A percentile compares a stretch with the other conserved stretches of the same genome.
Evolutionary conservation across 805 yeast species (phyloP).

Genomic region (Zygosaccharomyces gambellarensis): DNA sequence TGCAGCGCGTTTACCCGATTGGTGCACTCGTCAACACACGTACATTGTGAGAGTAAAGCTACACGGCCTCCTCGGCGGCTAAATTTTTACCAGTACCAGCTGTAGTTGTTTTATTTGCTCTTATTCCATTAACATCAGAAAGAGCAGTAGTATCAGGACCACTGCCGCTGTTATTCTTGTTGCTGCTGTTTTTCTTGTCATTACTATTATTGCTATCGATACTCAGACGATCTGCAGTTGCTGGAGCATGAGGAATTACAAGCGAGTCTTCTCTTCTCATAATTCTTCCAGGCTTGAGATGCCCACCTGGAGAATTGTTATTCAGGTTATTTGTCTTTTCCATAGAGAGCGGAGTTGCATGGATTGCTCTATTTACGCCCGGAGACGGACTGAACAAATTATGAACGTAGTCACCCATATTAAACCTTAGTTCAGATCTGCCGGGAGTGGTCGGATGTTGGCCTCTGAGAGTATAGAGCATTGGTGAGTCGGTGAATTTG

Average conservation of each 20-base stretch:
- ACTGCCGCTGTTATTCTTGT: background rate
- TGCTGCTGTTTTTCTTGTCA: background rate
- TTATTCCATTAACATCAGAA: too few species aligned
- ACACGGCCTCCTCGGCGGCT: slow-evolving; percentile 5
- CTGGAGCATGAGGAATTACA: too few species aligned
- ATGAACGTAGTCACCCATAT: slow-evolving; percentile 37
- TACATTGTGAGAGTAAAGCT: background rate
- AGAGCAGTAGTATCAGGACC: background rate
- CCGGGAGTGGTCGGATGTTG: slow-evolving; percentile 5
- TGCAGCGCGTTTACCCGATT: background rate
- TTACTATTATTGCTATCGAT: too few species aligned
- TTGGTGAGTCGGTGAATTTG: slow-evolving; percentile 1
- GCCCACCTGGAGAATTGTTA: slow-evolving; percentile 4
- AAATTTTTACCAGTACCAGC: background rate
- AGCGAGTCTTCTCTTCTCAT: background rate
- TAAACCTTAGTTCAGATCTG: slow-evolving; percentile 18
- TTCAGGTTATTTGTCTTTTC: background rate
- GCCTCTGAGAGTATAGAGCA: slow-evolving; percentile 2
- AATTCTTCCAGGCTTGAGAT: background rate
- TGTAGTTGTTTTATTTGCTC: background rate
- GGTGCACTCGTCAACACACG: background rate
- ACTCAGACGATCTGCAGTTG: too few species aligned
- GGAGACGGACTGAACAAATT: slow-evolving; percentile 36
- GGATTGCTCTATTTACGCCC: slow-evolving; percentile 17
- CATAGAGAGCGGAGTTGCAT: slow-evolving; percentile 1